Base-by-base conservation (phyloP, 176 grass and related monocot species). In the Alopecurus myosuroides region DNA sequence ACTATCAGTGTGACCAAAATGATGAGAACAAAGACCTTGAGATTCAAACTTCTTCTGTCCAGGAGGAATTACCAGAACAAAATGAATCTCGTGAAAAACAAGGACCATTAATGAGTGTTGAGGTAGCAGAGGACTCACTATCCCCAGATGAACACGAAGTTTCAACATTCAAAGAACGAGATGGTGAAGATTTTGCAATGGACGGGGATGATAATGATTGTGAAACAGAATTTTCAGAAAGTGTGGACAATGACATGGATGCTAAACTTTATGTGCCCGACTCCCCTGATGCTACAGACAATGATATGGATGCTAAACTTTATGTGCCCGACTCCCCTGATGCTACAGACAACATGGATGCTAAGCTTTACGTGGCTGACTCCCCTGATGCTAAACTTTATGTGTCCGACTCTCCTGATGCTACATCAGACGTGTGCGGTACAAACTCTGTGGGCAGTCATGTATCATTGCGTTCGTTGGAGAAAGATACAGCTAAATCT, bases 141-240 rank as follows among this genome's bases (percentile, higher is more conserved):
- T 81, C 91, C 57, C 76, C 70, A 12, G 42, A 82, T 77, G 86
- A 90, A 55, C 62, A 65, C 42, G 83, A 85, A 78, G 45, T 34
- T 80, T 86, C 74, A 19, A 31, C 37, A 85, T 68, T 52, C 72
- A 72, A 90, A 83, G 90, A 84, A 77, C 64, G 49, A 57, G 74
- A 28, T 57, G 64, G 56, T 44, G 72, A 76, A 78, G 84, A 87
- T 72, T 70, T 90, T 67, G 34, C 56, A 55, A 52, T 81, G 41
- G 58, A 65, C 19, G 61, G 78, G 34, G 28, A 53, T 76, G 84
- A 85, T 34, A 83, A 89, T 87, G 79, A 36, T 79, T 86, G 44
- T 87, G 52, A 88, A 87, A 87, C 26, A 50, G 78, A 70, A 77
- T 79, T 74, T 82, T 70, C 85, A 81, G 88, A 93, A 33, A 62